Conservation (phyloP, 2,329 filamentous ascomycete genomes). For the Sclerotinia spermophila region DNA sequence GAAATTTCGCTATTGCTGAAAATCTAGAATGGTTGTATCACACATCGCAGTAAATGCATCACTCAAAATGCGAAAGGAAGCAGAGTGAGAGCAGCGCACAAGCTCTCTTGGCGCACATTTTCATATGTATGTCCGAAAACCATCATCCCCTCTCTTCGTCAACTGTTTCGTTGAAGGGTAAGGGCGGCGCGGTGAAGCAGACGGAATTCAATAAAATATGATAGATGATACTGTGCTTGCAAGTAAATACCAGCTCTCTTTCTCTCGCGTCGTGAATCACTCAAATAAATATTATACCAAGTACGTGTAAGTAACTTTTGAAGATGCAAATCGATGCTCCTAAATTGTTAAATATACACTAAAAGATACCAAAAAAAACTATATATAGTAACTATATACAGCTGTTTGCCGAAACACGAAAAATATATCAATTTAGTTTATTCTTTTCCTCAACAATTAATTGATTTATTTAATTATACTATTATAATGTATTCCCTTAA, state of each 20-base stretch:
- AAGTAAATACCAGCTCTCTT: neutral
- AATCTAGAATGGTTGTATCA: neutral
- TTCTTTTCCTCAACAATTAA: too few species aligned
- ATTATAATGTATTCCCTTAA: too few species aligned
- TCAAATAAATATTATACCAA: neutral
- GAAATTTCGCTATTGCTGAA: neutral
- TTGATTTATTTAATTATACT: too few species aligned
- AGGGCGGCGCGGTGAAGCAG: neutral
- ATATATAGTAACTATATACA: too few species aligned
- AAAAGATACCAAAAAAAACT: neutral
- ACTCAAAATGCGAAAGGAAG: neutral
- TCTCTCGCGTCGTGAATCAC: neutral
- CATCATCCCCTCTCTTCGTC: neutral
- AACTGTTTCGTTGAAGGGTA: neutral
- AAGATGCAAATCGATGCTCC: neutral
- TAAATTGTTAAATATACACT: neutral
- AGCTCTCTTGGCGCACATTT: neutral
- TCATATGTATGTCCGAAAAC: neutral
- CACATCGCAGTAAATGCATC: neutral
- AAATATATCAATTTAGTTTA: too few species aligned
- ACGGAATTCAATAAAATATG: neutral
- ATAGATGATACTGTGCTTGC: neutral
- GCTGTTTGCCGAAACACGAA: too few species aligned
- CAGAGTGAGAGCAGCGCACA: neutral
- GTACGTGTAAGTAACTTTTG: neutral